A percentile compares a stretch with the other conserved stretches of the same genome.
phyloP scores from a whole-genome alignment of 2,329 filamentous ascomycete species.

The Colletotrichum horii region DNA sequence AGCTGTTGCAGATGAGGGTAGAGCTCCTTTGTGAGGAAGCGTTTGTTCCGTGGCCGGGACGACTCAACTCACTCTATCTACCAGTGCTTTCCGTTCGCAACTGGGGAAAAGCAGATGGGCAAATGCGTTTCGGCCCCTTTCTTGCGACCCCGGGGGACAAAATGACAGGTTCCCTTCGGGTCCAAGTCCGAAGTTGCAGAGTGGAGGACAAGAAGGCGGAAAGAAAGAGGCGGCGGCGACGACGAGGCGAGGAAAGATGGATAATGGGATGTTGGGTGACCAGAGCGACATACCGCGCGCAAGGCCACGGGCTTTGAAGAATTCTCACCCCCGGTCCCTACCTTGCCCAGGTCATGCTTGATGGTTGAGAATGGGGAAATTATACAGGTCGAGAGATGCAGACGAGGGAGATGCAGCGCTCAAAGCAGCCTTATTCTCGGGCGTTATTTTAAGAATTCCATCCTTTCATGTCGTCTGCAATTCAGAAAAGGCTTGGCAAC shows the following conservation, averaged over 20 bases:
- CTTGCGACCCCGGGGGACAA: background rate
- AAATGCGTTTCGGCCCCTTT: background rate
- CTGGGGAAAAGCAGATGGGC: background rate
- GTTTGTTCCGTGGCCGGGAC: slow-evolving; percentile 12
- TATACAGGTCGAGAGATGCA: background rate
- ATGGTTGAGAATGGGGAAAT: background rate
- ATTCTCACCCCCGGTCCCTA: background rate
- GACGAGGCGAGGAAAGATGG: slow-evolving; percentile 1
- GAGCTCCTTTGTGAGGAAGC: slow-evolving; percentile 17
- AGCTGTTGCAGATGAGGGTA: slow-evolving; percentile 20
- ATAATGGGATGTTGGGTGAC: background rate
- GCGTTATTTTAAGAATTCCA: slow-evolving; percentile 10
- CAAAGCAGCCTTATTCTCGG: slow-evolving; percentile 1
- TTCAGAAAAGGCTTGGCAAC: background rate
- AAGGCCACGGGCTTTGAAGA: slow-evolving; percentile 2
- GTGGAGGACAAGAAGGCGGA: background rate
- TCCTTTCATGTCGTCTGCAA: slow-evolving; percentile 13
- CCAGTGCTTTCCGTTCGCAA: background rate
- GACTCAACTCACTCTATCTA: background rate
- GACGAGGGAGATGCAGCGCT: slow-evolving; percentile 1
- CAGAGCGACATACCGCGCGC: background rate
- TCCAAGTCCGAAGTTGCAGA: slow-evolving; percentile 12
- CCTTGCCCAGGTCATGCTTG: background rate
- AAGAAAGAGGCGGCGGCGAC: background rate
- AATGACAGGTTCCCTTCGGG: background rate